These are phyloP conservation scores for Diaporthe aspalathi DNA, from an alignment of 2,329 filamentous ascomycete species.

Conservation along the genomic window DNA sequence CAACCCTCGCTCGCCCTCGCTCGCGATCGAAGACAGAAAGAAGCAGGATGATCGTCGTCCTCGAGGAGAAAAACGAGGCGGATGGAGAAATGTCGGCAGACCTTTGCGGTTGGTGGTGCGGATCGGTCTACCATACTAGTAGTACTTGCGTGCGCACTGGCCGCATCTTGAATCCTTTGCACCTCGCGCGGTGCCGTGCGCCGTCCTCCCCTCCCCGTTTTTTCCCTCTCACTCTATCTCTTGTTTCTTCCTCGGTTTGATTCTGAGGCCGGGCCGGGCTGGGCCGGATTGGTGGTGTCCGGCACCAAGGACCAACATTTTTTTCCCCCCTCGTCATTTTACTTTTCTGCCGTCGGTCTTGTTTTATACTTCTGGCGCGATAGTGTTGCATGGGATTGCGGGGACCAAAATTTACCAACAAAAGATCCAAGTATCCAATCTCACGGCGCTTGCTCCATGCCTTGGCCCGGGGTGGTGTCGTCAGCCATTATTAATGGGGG, in stretches of 20 bases:
- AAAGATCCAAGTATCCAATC: too few relatives aligned
- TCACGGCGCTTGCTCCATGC: neutral
- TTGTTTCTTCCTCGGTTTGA: neutral
- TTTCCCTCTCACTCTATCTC: neutral
- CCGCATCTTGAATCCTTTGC: constrained; percentile 24
- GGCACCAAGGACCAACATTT: too few relatives aligned
- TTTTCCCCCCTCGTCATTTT: neutral
- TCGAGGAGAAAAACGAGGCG: neutral
- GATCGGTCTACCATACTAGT: constrained; percentile 19
- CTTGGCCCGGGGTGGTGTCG: too few relatives aligned
- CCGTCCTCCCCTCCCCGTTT: neutral
- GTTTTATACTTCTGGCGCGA: neutral
- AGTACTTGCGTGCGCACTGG: constrained; percentile 1
- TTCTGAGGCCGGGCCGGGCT: neutral
- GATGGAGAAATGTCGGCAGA: neutral
- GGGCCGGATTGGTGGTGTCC: neutral
- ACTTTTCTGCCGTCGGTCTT: neutral
- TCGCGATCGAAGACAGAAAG: neutral
- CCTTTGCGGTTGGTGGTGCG: neutral
- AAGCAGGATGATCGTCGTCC: neutral
- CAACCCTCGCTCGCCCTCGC: too few relatives aligned
- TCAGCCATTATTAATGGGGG: constrained; percentile 14
- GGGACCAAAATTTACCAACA: neutral
- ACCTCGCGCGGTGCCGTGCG: too few relatives aligned
- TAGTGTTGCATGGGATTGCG: neutral